Evolutionary conservation across 208 protist species (phyloP), one percentile per base, ranked within the genome.

Genomic region (Acanthamoeba culbertsoni): DNA sequence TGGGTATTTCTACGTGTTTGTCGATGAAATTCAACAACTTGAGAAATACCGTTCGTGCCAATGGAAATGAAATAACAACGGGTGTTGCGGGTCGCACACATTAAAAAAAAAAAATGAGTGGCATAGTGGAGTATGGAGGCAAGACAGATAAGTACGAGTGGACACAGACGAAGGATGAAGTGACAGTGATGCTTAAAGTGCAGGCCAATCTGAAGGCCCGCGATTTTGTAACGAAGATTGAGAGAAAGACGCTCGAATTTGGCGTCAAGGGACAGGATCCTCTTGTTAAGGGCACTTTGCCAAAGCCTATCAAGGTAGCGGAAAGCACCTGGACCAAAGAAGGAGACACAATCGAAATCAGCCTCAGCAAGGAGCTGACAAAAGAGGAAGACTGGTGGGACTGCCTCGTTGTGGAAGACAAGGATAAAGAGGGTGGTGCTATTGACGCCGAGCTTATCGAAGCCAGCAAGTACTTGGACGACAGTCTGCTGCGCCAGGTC

Each of bases 371-470:
- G 84, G 53, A 73, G 84, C 51, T 5, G 43, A 86, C 7, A 57
- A 91, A 88, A 28, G 43, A 88, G 84, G 84, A 71, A n/a, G 57
- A 91, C 16, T 91, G 84, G 84, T 91, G 84, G 84, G 57, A 91
- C n/a, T 91, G 53, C 43, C 40, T 71, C 12, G 43, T 91, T 40
- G 77, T 57, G 51, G 77, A 86, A 43, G 77, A 86, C 77, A 86
- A 55, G 40, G 51, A 86, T 3, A 91, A 91, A 28, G 84, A 71
- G 28, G 84, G 57, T 12, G 84, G 53, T 23, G 35, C 28, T 6
- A 91, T 91, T 53, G 84, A 91, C 59, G 57, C 84, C 84, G 59
- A 73, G 40, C 84, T 91, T 8, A 91, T 91, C 33, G 84, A 91
- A 28, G 84, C 53, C 55, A 71, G 53, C 84, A 62, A 91, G 84